Evolutionary conservation across 768 basidiomycete genomes (phyloP).

Genomic region (Boletellus sp.): DNA sequence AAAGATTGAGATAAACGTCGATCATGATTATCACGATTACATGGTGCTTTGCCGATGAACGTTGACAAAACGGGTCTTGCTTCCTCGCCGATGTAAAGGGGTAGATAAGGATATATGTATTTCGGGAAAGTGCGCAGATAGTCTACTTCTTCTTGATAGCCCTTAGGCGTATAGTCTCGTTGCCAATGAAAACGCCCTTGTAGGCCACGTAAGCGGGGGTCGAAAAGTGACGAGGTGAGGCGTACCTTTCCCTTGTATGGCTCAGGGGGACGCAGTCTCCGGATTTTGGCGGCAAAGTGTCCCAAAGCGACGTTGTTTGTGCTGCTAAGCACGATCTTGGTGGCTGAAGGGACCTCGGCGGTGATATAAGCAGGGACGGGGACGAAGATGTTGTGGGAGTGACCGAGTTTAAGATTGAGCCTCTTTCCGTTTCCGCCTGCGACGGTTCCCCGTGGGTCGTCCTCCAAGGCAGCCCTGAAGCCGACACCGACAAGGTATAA

Average conservation of each 20-base stretch:
- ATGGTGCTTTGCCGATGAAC: background rate
- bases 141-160: slow-evolving; percentile 92
- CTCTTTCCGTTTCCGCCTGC: slow-evolving; percentile 60
- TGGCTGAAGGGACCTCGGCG: slow-evolving; percentile 75
- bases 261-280: slow-evolving; percentile 84
- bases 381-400: slow-evolving; percentile 82
- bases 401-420: slow-evolving; percentile 89
- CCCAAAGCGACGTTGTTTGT: slow-evolving; percentile 87
- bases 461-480: slow-evolving; percentile 84
- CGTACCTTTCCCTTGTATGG: slow-evolving; percentile 97
- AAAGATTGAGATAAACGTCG: background rate
- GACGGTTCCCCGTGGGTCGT: slow-evolving; percentile 60
- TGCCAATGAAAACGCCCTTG: slow-evolving; percentile 92
- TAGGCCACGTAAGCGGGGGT: slow-evolving; percentile 2
- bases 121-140: slow-evolving; percentile 2
- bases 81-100: background rate
- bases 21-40: background rate
- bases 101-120: slow-evolving; percentile 1
- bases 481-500: slow-evolving; percentile 93
- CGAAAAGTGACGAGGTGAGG: slow-evolving; percentile 1
- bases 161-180: slow-evolving; percentile 88
- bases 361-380: slow-evolving; percentile 80
- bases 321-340: slow-evolving; percentile 77
- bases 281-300: slow-evolving; percentile 82
- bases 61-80: background rate